These are phyloP conservation scores for Panaeolus papilionaceus DNA, from an alignment of 768 basidiomycete species.

Conservation along the genomic window DNA sequence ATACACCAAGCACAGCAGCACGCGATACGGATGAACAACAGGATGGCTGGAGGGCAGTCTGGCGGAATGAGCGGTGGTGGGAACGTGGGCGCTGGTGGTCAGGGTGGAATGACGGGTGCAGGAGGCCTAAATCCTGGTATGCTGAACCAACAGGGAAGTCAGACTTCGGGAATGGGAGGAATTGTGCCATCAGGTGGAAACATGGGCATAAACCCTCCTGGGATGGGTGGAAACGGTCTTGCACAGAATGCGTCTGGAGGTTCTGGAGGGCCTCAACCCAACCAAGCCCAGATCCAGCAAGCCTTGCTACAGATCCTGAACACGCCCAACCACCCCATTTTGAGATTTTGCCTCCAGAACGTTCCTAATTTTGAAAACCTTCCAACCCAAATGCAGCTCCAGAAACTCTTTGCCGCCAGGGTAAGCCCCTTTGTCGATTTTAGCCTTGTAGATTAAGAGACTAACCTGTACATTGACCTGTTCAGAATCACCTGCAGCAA, in stretches of 20 bases:
- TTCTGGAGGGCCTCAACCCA: background rate
- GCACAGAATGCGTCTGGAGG: background rate
- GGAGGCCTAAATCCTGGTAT: constrained; percentile 7
- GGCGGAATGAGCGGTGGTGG: constrained; percentile 22
- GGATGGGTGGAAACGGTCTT: constrained; percentile 21
- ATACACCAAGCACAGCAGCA: constrained; percentile 41
- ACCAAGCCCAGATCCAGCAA: constrained; percentile 21
- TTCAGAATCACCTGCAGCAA: constrained; percentile 19
- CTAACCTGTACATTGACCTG: constrained; percentile 8
- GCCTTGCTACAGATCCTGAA: constrained; percentile 51
- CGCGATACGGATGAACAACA: constrained; percentile 1
- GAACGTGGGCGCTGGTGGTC: constrained; percentile 27
- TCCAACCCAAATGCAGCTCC: constrained; percentile 61
- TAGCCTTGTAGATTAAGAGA: background rate
- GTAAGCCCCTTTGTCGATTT: constrained; percentile 39
- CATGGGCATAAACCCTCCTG: constrained; percentile 15
- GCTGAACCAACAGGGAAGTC: background rate
- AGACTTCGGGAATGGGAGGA: background rate
- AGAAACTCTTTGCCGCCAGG: constrained; percentile 60
- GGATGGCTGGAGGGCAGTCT: constrained; percentile 2
- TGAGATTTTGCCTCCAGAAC: constrained; percentile 57
- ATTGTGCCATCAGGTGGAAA: background rate
- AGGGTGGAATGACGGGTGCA: constrained; percentile 23
- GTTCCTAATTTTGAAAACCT: constrained; percentile 61
- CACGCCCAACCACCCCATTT: constrained; percentile 60